Evolutionary conservation across 2,329 filamentous ascomycete species (phyloP).

Genomic region (Diaporthe capsici): DNA sequence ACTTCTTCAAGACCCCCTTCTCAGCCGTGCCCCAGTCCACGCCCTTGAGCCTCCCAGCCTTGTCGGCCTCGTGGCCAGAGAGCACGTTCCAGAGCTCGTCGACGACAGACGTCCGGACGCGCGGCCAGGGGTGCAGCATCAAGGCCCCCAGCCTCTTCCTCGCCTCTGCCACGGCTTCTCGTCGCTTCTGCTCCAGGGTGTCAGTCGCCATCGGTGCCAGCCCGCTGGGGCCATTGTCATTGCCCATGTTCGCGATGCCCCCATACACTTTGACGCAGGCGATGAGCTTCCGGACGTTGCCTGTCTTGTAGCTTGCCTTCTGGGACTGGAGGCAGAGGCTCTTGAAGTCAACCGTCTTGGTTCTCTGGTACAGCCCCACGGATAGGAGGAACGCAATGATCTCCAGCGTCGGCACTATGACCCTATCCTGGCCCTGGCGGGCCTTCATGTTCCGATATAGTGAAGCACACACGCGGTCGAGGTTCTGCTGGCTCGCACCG

Average conservation of each 20-base stretch:
- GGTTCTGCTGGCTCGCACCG: conserved; percentile 54
- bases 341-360: conserved; percentile 60
- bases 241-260: conserved; percentile 66
- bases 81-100: conserved; percentile 71
- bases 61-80: conserved; percentile 48
- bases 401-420: conserved; percentile 82
- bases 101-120: conserved; percentile 72
- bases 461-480: conserved; percentile 62
- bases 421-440: conserved; percentile 74
- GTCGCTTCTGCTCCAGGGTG: conserved; percentile 48
- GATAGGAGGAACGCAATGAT: conserved; percentile 84
- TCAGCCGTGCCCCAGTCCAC: conserved; percentile 72
- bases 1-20: conserved; percentile 58
- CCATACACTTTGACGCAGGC: conserved; percentile 86
- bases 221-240: conserved; percentile 25
- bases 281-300: conserved; percentile 85
- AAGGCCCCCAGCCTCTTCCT: conserved; percentile 79
- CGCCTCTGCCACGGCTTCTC: conserved; percentile 67
- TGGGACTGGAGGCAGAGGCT: conserved; percentile 79
- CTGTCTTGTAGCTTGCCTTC: conserved; percentile 85
- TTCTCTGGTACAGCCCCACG: conserved; percentile 63
- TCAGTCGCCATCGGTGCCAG: conserved; percentile 42
- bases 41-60: conserved; percentile 59
- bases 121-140: conserved; percentile 86
- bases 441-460: conserved; percentile 68